Base-by-base conservation (phyloP, 73 alveolate genomes). In the Paramecium biaurelia region DNA sequence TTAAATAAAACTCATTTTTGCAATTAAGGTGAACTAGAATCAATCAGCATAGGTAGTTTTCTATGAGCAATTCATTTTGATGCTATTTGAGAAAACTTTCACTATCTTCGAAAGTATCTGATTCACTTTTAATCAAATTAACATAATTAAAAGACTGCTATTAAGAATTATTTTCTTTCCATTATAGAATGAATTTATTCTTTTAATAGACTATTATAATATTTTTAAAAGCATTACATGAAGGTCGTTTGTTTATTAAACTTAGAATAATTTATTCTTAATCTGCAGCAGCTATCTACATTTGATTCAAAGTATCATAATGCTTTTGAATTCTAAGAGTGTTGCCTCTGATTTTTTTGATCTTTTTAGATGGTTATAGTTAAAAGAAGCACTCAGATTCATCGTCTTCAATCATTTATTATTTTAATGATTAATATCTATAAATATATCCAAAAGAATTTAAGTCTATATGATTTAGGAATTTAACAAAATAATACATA, bases 361-460 rank as follows among this genome's bases (percentile, higher is more conserved):
- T 34, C 63, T 72, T 72, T 72, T 72, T 72, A 35, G 86, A 72
- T 35, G 59, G 56, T 35, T 32, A 14, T 67, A 72, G 58, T 72
- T 72, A 37, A 38, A 72, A 32, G 58, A 35, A 34, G 35, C 38
- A 20, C 53, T 72, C 86, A 28, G 86, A 72, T 35, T 72, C 86
- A 35, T 72, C 38, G 58, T 72, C 86, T 20, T 20, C 86, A 35
- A 72, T 72, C 86, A 72, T 72, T 72, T 63, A 63, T 30, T 63
- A 63, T 30, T 63, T 63, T 63, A 63, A 63, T 63, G 84, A 63
- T 30, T 63, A 63, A 63, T 63, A 63, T 63, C 84, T 63, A 9
- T 12, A 63, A 63, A 9, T 12, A 63, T 63, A 63, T 63, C 41
- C 26, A 63, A 14, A 32, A 4, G 84, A 1, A 30, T 63, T 63